Evolutionary conservation across 108 stramenopile genomes (phyloP), one percentile per base, ranked within the genome.

Genomic region (Discostella pseudostelligera): DNA sequence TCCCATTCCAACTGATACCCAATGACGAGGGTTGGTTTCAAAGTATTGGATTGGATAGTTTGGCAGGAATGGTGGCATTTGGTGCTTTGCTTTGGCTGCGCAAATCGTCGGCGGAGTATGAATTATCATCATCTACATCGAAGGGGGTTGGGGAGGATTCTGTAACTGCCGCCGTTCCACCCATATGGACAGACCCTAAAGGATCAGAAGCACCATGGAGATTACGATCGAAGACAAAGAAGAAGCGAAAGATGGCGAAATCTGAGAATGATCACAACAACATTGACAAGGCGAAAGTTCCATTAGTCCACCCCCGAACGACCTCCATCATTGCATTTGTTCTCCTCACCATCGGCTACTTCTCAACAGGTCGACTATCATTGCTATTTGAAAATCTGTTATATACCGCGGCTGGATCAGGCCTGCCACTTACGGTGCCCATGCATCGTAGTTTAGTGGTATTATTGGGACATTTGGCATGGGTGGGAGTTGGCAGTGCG

Each of bases 1-100:
- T 97, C 79, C 96, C 96, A 14, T 62, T 92, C 22, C 93, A 95
- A 75, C 65, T 95, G 21, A 83, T 95, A 37, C 91, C 94, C 14
- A 96, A 95, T 70, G 73, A 89, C 22, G 67, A 83, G 28, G 92
- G 96, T 17, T 81, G 89, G 58, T 95, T 89, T 81, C 81, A 82
- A 60, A 67, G 66, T 36, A 84, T 97, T 35, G 94, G 94, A 24
- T 72, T 82, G 28, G 96, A 96, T 69, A 86, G 82, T 22, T 45
- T 90, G 6, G 85, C 86, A 4, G 93, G 93, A 6, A 87, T 92
- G 78, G 17, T 66, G 22, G 63, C 81, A 8, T 59, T 82, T 48
- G 79, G 51, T n/a, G 29, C 63, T 0, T 76, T 69, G 71, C 7
- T 67, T 65, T 67, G 70, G 69, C 37, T 62, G 40, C 25, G 63